Conservation (phyloP, 257 asterid species). For the Solanum acaule region DNA sequence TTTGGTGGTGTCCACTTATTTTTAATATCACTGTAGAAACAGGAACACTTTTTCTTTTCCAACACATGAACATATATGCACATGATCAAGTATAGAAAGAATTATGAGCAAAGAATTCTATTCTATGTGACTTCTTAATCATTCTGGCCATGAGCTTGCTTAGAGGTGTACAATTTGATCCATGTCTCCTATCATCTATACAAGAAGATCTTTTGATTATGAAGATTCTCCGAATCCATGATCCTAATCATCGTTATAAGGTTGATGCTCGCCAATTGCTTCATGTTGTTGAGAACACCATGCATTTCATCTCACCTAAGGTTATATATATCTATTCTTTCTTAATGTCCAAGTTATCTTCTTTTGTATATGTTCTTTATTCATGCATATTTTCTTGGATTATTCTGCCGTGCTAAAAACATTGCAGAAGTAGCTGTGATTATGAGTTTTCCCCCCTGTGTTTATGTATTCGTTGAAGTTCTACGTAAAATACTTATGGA, state of each 20-base stretch:
- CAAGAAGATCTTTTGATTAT: constrained; percentile 43
- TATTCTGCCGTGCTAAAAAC: not conserved
- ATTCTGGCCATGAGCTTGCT: constrained; percentile 19
- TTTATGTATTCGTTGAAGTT: not conserved
- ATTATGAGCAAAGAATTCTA: not conserved
- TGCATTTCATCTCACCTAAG: constrained; percentile 22
- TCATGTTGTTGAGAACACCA: constrained; percentile 26
- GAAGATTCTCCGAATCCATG: constrained; percentile 47
- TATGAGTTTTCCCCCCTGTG: not conserved
- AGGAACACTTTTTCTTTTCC: not conserved
- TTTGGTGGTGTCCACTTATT: constrained; percentile 3
- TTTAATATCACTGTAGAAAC: not conserved
- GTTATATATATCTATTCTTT: constrained; percentile 8
- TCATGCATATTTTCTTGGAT: not conserved
- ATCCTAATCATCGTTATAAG: constrained; percentile 41
- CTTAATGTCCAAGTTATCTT: not conserved
- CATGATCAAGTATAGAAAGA: not conserved
- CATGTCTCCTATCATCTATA: constrained; percentile 6
- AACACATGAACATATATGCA: not conserved
- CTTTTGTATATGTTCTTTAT: not conserved
- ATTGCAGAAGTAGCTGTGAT: not conserved
- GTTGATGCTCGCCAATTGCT: constrained; percentile 41
- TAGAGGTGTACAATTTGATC: constrained; percentile 3
- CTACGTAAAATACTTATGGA: not conserved
- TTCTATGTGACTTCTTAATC: not conserved